Evolutionary conservation across 495 filamentous ascomycete species (phyloP).

Genomic region (Entonaema liquescens): DNA sequence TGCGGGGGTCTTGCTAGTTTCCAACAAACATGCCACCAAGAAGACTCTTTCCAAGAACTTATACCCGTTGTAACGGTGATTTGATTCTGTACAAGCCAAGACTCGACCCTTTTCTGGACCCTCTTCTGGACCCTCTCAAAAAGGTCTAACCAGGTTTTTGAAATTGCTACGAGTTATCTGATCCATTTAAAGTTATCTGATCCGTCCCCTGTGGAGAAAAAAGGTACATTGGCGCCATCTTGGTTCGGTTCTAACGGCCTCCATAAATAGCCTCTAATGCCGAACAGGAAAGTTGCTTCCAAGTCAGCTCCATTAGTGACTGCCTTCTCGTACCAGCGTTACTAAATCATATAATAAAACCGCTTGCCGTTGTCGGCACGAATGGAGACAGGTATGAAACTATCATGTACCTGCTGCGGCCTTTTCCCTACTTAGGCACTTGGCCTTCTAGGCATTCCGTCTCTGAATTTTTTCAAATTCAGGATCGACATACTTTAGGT

Average conservation of each 20-base stretch:
- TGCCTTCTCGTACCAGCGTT: conserved; percentile 22
- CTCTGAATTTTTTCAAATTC: conserved; percentile 14
- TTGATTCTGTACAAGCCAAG: conserved; percentile 26
- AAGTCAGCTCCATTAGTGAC: conserved; percentile 21
- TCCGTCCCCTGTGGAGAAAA: conserved; percentile 37
- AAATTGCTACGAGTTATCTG: conserved; percentile 43
- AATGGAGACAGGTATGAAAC: conserved; percentile 40
- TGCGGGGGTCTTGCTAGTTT: not conserved
- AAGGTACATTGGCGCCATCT: conserved; percentile 23
- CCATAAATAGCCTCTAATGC: conserved; percentile 26
- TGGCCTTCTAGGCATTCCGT: conserved; percentile 23
- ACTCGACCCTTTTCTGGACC: conserved; percentile 13
- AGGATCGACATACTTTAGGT: conserved; percentile 24
- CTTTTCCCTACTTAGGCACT: conserved; percentile 18
- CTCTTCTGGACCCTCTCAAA: conserved; percentile 20
- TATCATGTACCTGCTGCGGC: conserved; percentile 29
- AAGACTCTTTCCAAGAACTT: too few relatives aligned
- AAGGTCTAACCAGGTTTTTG: conserved; percentile 17
- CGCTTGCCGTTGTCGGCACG: conserved; percentile 42
- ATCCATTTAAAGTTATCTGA: conserved; percentile 49
- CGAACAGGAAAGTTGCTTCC: conserved; percentile 41
- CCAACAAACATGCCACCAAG: conserved; percentile 18
- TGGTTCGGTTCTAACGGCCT: conserved; percentile 28
- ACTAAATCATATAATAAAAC: conserved; percentile 23
- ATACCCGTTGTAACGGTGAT: conserved; percentile 14